Base-by-base conservation (phyloP, 2,329 filamentous ascomycete species). In the Fusarium concolor region DNA sequence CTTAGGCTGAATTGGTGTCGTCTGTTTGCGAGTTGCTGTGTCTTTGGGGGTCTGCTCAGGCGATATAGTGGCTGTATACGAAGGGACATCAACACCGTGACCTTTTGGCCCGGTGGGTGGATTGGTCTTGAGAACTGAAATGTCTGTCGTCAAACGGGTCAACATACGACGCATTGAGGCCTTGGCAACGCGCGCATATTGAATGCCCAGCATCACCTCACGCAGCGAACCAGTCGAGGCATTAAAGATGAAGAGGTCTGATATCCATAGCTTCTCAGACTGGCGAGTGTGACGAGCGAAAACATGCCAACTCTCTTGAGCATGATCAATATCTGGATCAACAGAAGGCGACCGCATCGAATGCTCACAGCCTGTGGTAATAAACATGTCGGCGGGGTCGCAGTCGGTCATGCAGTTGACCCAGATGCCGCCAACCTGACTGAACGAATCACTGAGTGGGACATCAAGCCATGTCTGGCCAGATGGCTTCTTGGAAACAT, bases 201-300 rank as follows among this genome's bases (percentile, higher is more conserved):
- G 28, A 12, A 61, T 28, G 2, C 57, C 57, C 17, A 61, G 18
- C 12, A 61, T 51, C 2, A 61, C 51, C 26, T 56, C 51, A 17
- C 9, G 22, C 0, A 61, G 12, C 3, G 5, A 6, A 1, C 58
- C 58, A 11, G 11, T 51, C 12, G 33, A 18, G 2, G 39, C 44
- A 5, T 62, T 26, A 14, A 62, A 62, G 35, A 62, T n/a, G n/a
- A 62, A 52, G 1, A 62, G 9, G 11, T 62, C 58, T 8, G 45
- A 42, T 4, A 46, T 6, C 18, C 33, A 56, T 1, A 12, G 8
- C 7, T 44, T 45, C 9, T 51, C 51, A 7, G 24, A 24, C 14
- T 44, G 44, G 3, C 33, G 58, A 5, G 28, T 31, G 15, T 46
- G 29, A 3, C 39, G 44, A 8, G 26, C 51, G 12, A 26, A 35